A percentile compares a stretch with the other conserved stretches of the same genome.
Conservation (phyloP, 2,329 filamentous ascomycete species). For the Ophiocordyceps unilateralis region DNA sequence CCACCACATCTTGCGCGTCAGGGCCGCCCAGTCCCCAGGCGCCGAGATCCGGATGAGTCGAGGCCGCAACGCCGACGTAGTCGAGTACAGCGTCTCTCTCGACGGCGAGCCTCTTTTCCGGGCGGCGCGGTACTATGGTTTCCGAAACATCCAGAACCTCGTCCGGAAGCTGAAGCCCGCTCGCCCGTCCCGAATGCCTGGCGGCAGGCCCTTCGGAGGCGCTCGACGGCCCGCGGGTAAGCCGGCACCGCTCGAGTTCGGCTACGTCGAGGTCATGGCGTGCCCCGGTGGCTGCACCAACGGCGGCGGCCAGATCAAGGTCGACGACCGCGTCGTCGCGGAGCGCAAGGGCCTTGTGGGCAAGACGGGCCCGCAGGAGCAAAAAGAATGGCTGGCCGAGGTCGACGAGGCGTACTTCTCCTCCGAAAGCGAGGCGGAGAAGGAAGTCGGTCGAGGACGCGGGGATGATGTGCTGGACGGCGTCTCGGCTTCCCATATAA, state of each 20-base stretch:
- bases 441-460: constrained; percentile 4
- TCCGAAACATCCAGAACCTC: constrained; percentile 95
- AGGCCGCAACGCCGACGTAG: constrained; percentile 79
- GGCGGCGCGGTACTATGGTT: constrained; percentile 87
- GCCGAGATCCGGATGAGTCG: constrained; percentile 53
- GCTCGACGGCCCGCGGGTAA: constrained; percentile 35
- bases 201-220: constrained; percentile 44
- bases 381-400: constrained; percentile 68
- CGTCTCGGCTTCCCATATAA: constrained; percentile 48
- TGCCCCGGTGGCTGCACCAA: constrained; percentile 98
- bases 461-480: constrained; percentile 35
- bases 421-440: constrained; percentile 41
- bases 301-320: constrained; percentile 87
- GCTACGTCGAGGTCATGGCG: constrained; percentile 98
- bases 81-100: constrained; percentile 59
- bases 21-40: constrained; percentile 53
- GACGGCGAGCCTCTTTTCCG: constrained; percentile 47
- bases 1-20: constrained; percentile 63
- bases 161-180: constrained; percentile 81
- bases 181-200: constrained; percentile 61
- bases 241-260: constrained; percentile 43
- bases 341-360: constrained; percentile 27
- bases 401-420: constrained; percentile 89
- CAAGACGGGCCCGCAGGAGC: constrained; percentile 57
- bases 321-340: constrained; percentile 53